These are phyloP conservation scores for Tylopilus sp. DNA, from an alignment of 1,284 basidiomycete genomes.

Conservation along the genomic window DNA sequence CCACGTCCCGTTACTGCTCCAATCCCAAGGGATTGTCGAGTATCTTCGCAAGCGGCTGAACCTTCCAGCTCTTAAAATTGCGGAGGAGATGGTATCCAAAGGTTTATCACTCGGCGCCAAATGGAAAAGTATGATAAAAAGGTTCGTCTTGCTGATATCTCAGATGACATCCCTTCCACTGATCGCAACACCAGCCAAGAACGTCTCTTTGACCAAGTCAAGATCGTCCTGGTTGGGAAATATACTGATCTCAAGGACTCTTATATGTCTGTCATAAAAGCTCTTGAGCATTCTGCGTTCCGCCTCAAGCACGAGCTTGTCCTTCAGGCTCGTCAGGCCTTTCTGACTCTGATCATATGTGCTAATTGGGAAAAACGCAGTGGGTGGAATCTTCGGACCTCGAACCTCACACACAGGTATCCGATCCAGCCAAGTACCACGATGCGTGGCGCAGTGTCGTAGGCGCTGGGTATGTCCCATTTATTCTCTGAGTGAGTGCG, in stretches of 20 bases:
- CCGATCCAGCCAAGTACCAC: slow-evolving; percentile 87
- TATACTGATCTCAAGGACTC: slow-evolving; percentile 98
- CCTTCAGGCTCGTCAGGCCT: slow-evolving; percentile 56
- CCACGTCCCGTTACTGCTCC: slow-evolving; percentile 92
- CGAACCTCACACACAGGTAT: slow-evolving; percentile 75
- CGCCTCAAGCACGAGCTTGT: slow-evolving; percentile 82
- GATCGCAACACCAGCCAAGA: slow-evolving; percentile 63
- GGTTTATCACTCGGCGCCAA: slow-evolving; percentile 66
- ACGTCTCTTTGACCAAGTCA: slow-evolving; percentile 87
- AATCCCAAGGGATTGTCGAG: slow-evolving; percentile 87
- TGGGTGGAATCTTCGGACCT: slow-evolving; percentile 98
- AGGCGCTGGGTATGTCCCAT: slow-evolving; percentile 66
- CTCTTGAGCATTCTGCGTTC: slow-evolving; percentile 96
- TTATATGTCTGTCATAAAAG: slow-evolving; percentile 98
- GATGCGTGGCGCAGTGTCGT: slow-evolving; percentile 95
- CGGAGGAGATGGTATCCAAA: slow-evolving; percentile 53
- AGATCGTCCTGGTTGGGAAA: slow-evolving; percentile 94
- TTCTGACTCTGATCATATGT: slow-evolving; percentile 1
- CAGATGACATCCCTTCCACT: slow-evolving; percentile 1
- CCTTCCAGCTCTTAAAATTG: slow-evolving; percentile 58
- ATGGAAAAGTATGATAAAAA: slow-evolving; percentile 84
- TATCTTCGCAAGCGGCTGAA: slow-evolving; percentile 84
- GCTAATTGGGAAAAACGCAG: slow-evolving; percentile 38
- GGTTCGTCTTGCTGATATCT: slow-evolving; percentile 37
- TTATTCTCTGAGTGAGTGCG: background rate